Base-by-base conservation (phyloP, 2,329 filamentous ascomycete genomes). In the Ascochyta rabiei region DNA sequence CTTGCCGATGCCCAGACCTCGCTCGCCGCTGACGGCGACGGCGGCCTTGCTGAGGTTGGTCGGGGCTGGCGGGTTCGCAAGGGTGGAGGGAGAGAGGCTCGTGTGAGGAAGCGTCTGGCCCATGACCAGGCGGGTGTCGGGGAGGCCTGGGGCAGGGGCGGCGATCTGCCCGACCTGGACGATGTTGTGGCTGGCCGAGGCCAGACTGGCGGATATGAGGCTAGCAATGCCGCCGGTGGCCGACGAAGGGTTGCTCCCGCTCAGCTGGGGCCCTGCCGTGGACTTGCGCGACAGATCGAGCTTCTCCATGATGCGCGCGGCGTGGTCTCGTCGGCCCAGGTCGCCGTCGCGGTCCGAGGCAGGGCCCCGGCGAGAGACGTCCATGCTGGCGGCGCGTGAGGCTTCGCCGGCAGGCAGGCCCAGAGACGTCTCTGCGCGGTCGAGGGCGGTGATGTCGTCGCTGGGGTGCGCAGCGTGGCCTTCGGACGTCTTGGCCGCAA, bases 281-380 rank as follows among this genome's bases (percentile, higher is more conserved):
- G 87, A 82, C 71, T 93, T 96, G 61, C 93, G 87, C 73, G 96
- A 90, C 53, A 96, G 81, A 74, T 97, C 93, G 39, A 97, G 83
- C 75, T 92, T 96, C 72, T 96, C 91, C 73, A 97, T 97, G 60
- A 98, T 91, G 56, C 93, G 86, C 18, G 91, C 86, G 8, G 91
- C 89, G 73, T 95, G 91, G 56, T 96, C 92, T 57, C 89, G 84
- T 53, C 88, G 83, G 61, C 86, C 84, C 60, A 86, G 86, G 67
- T 95, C 90, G 26, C 87, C 86, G 38, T 93, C 90, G 66, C 73
- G 68, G 15, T 84, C 83, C 8, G 80, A 58, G n/a, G 75, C 79
- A 38, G 82, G 83, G 4, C 79, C 77, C 38, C 82, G 77, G 48
- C 81, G 76, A 60, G 80, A 81, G 45, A 90, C 79, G 71, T 98